A percentile compares a stretch with the other conserved stretches of the same genome.
Conservation (phyloP, 2,329 filamentous ascomycete genomes). For the Neofusicoccum sp. region DNA sequence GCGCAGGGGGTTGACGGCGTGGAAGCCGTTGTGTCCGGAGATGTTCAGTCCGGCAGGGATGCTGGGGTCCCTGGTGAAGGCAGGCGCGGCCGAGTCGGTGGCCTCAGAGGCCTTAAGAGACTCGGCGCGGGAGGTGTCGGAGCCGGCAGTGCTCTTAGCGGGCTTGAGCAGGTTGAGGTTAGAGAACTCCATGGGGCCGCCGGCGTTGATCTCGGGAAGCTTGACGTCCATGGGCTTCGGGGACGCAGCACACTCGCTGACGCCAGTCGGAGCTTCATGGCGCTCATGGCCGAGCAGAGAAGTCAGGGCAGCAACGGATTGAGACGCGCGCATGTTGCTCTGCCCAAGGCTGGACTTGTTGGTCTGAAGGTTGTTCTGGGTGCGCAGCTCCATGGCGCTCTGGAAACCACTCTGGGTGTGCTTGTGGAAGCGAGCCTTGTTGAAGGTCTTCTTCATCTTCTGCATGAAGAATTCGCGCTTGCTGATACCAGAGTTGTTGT, state of each 20-base stretch:
- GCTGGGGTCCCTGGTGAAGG: neutral
- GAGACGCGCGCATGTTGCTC: neutral
- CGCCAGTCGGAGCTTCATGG: too few species aligned
- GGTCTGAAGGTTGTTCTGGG: neutral
- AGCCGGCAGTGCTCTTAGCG: neutral
- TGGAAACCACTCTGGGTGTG: neutral
- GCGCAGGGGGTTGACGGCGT: neutral
- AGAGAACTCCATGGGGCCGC: too few species aligned
- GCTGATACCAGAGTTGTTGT: too few species aligned
- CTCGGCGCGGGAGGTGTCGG: neutral
- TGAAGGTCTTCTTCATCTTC: neutral
- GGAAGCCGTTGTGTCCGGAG: neutral
- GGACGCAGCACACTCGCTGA: too few species aligned
- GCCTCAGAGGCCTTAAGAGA: neutral
- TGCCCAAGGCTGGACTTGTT: neutral
- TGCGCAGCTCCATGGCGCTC: neutral
- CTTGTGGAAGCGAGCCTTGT: neutral
- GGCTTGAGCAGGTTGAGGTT: too few species aligned
- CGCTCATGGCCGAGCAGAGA: neutral
- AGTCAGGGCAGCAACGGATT: neutral
- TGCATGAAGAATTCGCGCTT: neutral
- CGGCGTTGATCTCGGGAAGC: too few species aligned
- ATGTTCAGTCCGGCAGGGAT: neutral
- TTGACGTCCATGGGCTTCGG: too few species aligned
- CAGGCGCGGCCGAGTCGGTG: neutral